These are phyloP conservation scores for Coniochaeta pulveracea DNA, from an alignment of 2,329 filamentous ascomycete species.

Conservation along the genomic window DNA sequence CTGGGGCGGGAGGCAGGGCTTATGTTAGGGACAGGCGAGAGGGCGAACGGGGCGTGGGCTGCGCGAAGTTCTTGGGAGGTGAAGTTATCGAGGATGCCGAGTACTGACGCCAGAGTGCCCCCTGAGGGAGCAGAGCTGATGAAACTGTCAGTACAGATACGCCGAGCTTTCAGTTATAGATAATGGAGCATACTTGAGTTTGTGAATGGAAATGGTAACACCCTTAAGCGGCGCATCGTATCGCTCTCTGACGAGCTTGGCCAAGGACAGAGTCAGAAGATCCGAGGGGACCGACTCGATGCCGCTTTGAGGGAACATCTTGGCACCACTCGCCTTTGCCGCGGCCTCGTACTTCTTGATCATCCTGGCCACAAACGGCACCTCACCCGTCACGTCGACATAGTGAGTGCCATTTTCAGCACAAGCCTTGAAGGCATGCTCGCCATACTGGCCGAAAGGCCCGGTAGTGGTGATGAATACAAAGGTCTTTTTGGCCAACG, in stretches of 20 bases:
- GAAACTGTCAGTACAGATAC: neutral
- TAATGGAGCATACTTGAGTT: slow-evolving; percentile 22
- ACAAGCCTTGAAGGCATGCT: slow-evolving; percentile 48
- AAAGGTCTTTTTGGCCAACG: slow-evolving; percentile 43
- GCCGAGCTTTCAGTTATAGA: slow-evolving; percentile 4
- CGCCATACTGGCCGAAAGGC: slow-evolving; percentile 45
- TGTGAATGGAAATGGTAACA: slow-evolving; percentile 38
- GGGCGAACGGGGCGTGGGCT: slow-evolving; percentile 37
- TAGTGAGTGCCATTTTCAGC: slow-evolving; percentile 54
- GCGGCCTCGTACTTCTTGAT: slow-evolving; percentile 43
- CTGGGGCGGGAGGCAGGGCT: slow-evolving; percentile 17
- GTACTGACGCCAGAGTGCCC: slow-evolving; percentile 56
- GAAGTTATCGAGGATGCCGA: slow-evolving; percentile 47
- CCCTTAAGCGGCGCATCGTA: slow-evolving; percentile 35
- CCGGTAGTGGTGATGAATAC: slow-evolving; percentile 48
- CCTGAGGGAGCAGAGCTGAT: slow-evolving; percentile 42
- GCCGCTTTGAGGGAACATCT: slow-evolving; percentile 50
- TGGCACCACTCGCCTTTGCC: slow-evolving; percentile 42
- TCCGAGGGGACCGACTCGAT: slow-evolving; percentile 53
- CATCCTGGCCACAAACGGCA: slow-evolving; percentile 47
- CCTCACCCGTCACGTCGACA: slow-evolving; percentile 51
- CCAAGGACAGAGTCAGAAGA: slow-evolving; percentile 42
- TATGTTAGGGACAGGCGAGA: slow-evolving; percentile 42
- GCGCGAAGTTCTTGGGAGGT: slow-evolving; percentile 32
- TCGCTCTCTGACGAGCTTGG: slow-evolving; percentile 35